A percentile compares a stretch with the other conserved stretches of the same genome.
These are phyloP conservation scores for Naumovozyma baii DNA, from an alignment of 805 yeast genomes.

Conservation along the genomic window DNA sequence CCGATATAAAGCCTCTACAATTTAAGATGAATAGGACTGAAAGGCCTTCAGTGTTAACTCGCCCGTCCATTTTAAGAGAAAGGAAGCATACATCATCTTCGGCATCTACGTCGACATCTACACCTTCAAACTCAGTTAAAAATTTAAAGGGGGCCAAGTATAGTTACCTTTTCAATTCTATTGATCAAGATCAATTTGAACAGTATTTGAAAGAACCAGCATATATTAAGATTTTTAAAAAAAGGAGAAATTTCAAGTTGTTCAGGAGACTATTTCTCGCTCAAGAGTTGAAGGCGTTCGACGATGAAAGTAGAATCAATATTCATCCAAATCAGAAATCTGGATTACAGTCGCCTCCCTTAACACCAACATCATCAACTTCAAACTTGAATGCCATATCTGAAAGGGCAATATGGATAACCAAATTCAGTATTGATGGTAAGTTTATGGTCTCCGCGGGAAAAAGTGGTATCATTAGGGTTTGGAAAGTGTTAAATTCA, in stretches of 20 bases:
- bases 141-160: neutral
- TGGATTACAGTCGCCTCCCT: neutral
- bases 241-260: slow-evolving; percentile 38
- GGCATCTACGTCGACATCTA: neutral
- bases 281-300: slow-evolving; percentile 39
- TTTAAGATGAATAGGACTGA: slow-evolving; percentile 20
- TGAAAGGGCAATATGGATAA: slow-evolving; percentile 49
- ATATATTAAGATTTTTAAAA: slow-evolving; percentile 42
- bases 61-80: neutral
- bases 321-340: neutral
- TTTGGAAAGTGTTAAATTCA: slow-evolving; percentile 75
- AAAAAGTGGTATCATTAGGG: slow-evolving; percentile 52
- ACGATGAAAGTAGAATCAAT: slow-evolving; percentile 1
- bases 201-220: slow-evolving; percentile 44
- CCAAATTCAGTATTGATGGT: slow-evolving; percentile 73
- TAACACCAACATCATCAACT: slow-evolving; percentile 1
- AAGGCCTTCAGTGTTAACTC: no score
- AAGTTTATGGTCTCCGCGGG: slow-evolving; percentile 79
- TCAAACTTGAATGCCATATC: slow-evolving; percentile 1
- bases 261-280: slow-evolving; percentile 51
- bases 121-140: no score
- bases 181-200: slow-evolving; percentile 32
- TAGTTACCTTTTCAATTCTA: slow-evolving; percentile 15
- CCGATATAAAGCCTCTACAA: slow-evolving; percentile 19
- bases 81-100: neutral